Percentiles rank a stretch among this genome's conserved stretches.
These are phyloP conservation scores for Boletellus emodensis DNA, from an alignment of 768 basidiomycete species.

Conservation along the genomic window DNA sequence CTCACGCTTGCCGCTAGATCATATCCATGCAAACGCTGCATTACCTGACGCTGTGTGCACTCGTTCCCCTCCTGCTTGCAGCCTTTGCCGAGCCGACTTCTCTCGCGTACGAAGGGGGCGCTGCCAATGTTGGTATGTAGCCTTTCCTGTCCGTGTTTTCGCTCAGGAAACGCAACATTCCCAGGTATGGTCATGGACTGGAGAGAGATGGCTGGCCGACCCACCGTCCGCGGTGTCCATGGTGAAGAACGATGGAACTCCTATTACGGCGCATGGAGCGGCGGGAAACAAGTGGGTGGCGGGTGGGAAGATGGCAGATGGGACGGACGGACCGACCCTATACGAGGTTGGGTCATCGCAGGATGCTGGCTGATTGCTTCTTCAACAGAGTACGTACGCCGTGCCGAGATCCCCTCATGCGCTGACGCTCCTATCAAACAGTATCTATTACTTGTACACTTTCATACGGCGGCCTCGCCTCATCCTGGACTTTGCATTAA, in stretches of 20 bases:
- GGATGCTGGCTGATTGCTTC: slow-evolving; percentile 82
- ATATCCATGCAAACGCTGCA: slow-evolving; percentile 90
- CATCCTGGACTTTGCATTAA: slow-evolving; percentile 91
- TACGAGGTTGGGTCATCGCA: slow-evolving; percentile 88
- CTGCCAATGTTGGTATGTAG: slow-evolving; percentile 69
- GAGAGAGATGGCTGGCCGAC: slow-evolving; percentile 88
- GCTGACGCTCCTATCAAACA: slow-evolving; percentile 19
- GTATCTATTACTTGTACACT: slow-evolving; percentile 78
- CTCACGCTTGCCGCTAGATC: slow-evolving; percentile 52
- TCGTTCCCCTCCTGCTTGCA: slow-evolving; percentile 75
- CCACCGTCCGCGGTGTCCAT: slow-evolving; percentile 65
- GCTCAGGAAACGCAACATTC: slow-evolving; percentile 2
- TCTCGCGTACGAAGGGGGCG: slow-evolving; percentile 71
- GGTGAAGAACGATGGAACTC: slow-evolving; percentile 64
- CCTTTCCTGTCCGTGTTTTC: background rate
- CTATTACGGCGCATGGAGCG: slow-evolving; percentile 74
- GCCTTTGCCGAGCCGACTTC: slow-evolving; percentile 71
- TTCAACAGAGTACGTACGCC: slow-evolving; percentile 73
- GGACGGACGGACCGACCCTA: slow-evolving; percentile 71
- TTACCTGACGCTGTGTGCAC: slow-evolving; percentile 81
- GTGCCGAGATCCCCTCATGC: slow-evolving; percentile 1
- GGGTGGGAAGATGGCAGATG: slow-evolving; percentile 46
- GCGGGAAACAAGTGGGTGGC: slow-evolving; percentile 69
- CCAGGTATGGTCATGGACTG: slow-evolving; percentile 94
- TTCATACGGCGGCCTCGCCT: slow-evolving; percentile 89